Conservation (phyloP, 139 green algal species). For the Closterium sp. region DNA sequence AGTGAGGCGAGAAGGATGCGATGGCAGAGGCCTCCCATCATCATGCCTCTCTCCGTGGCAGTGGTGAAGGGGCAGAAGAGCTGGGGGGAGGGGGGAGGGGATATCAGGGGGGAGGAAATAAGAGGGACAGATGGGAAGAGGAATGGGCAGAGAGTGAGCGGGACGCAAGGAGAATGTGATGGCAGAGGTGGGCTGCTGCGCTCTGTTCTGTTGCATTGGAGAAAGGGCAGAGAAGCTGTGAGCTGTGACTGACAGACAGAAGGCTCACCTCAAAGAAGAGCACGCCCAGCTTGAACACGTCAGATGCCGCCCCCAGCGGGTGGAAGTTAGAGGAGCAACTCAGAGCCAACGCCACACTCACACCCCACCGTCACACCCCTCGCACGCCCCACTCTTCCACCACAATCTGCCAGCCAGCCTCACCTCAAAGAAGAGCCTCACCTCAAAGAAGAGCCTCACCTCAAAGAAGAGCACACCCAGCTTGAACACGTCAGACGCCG, state of each 20-base stretch:
- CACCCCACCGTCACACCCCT: too few relatives aligned
- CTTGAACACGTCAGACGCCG: constrained; percentile 27
- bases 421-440: background rate
- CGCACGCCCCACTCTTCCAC: too few relatives aligned
- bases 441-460: constrained; percentile 18
- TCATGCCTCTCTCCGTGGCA: background rate
- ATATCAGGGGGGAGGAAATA: background rate
- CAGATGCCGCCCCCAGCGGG: background rate
- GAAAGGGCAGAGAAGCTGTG: background rate
- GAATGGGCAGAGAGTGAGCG: background rate
- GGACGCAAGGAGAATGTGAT: background rate
- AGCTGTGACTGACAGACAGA: background rate
- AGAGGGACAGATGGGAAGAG: background rate
- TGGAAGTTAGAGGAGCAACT: too few relatives aligned
- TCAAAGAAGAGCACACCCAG: constrained; percentile 53
- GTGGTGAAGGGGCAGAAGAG: constrained; percentile 20
- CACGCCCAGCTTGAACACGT: constrained; percentile 46
- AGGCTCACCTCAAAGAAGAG: constrained; percentile 29
- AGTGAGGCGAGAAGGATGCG: constrained; percentile 21
- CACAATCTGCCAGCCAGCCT: too few relatives aligned
- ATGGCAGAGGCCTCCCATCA: constrained; percentile 38
- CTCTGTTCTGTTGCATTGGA: background rate
- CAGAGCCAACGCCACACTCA: too few relatives aligned
- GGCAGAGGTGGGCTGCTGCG: background rate
- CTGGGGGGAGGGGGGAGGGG: background rate